Evolutionary conservation across 2,329 filamentous ascomycete genomes (phyloP).

Genomic region (Neofusicoccum ribis): DNA sequence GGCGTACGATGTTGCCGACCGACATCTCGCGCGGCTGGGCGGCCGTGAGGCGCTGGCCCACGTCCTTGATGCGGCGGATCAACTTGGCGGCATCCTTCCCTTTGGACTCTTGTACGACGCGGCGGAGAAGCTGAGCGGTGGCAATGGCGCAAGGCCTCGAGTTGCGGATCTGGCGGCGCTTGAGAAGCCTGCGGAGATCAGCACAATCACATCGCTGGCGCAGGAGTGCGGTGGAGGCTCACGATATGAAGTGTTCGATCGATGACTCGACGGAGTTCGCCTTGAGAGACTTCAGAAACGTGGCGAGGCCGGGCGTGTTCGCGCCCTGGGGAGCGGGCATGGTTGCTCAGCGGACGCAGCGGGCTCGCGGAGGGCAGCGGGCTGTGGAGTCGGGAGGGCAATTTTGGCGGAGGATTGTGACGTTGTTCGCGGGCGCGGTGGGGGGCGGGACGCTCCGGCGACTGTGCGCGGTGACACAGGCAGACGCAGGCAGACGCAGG

Average conservation of each 20-base stretch:
- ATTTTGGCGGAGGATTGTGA: slow-evolving; percentile 1
- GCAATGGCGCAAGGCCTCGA: slow-evolving; percentile 88
- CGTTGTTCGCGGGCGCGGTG: slow-evolving; percentile 9
- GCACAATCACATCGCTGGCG: slow-evolving; percentile 5
- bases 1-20: slow-evolving; percentile 89
- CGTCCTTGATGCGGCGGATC: slow-evolving; percentile 74
- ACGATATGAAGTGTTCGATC: slow-evolving; percentile 83
- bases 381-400: not conserved
- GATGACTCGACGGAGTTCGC: slow-evolving; percentile 74
- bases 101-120: slow-evolving; percentile 79
- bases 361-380: not conserved
- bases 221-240: slow-evolving; percentile 36
- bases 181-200: slow-evolving; percentile 63
- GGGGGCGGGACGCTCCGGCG: not conserved
- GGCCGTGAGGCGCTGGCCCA: slow-evolving; percentile 74
- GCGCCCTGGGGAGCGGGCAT: slow-evolving; percentile 62
- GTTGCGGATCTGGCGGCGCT: slow-evolving; percentile 84
- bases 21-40: slow-evolving; percentile 89
- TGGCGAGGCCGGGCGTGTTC: slow-evolving; percentile 71
- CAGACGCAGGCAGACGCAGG: not conserved
- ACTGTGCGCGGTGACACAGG: slow-evolving; percentile 9
- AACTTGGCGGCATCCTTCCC: slow-evolving; percentile 77
- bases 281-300: slow-evolving; percentile 78
- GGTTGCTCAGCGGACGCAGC: not conserved
- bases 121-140: slow-evolving; percentile 83